A percentile compares a stretch with the other conserved stretches of the same genome.
phyloP scores from a whole-genome alignment of 805 yeast genomes.

The Yamadazyma laniorum region DNA sequence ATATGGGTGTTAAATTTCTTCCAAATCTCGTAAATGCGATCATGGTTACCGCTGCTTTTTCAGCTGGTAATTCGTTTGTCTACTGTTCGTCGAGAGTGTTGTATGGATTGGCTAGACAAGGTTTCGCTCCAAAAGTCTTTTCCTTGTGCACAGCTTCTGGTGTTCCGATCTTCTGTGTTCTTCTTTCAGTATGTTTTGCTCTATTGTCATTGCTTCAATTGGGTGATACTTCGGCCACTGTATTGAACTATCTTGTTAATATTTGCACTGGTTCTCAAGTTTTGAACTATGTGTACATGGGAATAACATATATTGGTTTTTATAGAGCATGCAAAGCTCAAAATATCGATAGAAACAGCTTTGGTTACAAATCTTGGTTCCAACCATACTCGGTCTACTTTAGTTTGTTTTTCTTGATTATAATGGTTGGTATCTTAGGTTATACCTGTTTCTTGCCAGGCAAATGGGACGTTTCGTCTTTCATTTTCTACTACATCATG shows the following conservation, averaged over 20 bases:
- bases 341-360: constrained; percentile 33
- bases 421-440: constrained; percentile 59
- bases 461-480: constrained; percentile 57
- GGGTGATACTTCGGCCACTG: constrained; percentile 28
- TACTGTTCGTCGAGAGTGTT: constrained; percentile 68
- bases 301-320: constrained; percentile 45
- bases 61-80: constrained; percentile 81
- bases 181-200: constrained; percentile 30
- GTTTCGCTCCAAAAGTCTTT: constrained; percentile 71
- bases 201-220: constrained; percentile 25
- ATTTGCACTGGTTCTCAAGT: constrained; percentile 48
- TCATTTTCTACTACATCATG: constrained; percentile 71
- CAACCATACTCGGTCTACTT: constrained; percentile 38
- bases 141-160: constrained; percentile 59
- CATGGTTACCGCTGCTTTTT: constrained; percentile 69
- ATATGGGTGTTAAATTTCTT: constrained; percentile 58
- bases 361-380: constrained; percentile 43
- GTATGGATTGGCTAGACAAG: constrained; percentile 67
- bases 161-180: constrained; percentile 62
- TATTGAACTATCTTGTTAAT: constrained; percentile 45
- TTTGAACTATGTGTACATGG: constrained; percentile 46
- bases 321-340: constrained; percentile 41
- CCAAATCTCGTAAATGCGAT: constrained; percentile 81
- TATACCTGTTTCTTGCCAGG: constrained; percentile 63
- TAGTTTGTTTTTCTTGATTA: constrained; percentile 29